phyloP scores from a whole-genome alignment of 2,329 filamentous ascomycete species.

The Pseudonectria buxi region DNA sequence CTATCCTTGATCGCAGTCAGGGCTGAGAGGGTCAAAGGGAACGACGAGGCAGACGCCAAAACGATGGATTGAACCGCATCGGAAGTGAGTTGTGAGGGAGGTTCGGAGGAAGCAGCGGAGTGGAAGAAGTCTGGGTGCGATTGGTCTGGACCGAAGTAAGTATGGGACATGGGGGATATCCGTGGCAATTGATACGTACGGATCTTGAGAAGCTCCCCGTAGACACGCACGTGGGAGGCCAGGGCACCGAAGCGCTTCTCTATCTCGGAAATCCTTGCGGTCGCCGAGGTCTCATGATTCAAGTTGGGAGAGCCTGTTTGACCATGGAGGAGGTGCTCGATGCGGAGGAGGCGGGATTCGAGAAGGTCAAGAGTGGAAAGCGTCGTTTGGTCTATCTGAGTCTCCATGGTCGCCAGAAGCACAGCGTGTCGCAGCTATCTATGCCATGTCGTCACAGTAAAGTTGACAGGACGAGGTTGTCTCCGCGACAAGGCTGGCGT shows the following conservation, averaged over 20 bases:
- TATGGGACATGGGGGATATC: neutral
- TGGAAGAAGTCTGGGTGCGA: slow-evolving; percentile 50
- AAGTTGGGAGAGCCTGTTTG: slow-evolving; percentile 26
- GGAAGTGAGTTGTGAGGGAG: slow-evolving; percentile 44
- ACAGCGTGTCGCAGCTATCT: too few species aligned
- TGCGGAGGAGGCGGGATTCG: slow-evolving; percentile 50
- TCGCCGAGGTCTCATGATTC: slow-evolving; percentile 33
- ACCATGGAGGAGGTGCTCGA: slow-evolving; percentile 54
- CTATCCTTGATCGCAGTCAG: slow-evolving; percentile 51
- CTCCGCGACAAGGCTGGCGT: neutral
- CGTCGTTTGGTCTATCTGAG: slow-evolving; percentile 44
- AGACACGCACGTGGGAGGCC: slow-evolving; percentile 46
- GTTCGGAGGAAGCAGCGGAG: slow-evolving; percentile 35
- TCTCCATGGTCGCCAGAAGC: slow-evolving; percentile 21
- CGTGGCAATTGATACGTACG: slow-evolving; percentile 36
- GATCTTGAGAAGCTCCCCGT: slow-evolving; percentile 53
- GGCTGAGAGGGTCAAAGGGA: slow-evolving; percentile 48
- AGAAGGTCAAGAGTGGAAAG: slow-evolving; percentile 50
- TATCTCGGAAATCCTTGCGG: slow-evolving; percentile 41
- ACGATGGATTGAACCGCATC: slow-evolving; percentile 49
- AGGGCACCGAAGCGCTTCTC: slow-evolving; percentile 48
- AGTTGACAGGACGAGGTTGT: neutral
- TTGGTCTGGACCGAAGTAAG: slow-evolving; percentile 35
- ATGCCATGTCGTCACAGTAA: too few species aligned
- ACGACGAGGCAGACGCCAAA: slow-evolving; percentile 49